Base-by-base conservation (phyloP, 192 early-diverging fungal species). In the Coemansia sp. region DNA sequence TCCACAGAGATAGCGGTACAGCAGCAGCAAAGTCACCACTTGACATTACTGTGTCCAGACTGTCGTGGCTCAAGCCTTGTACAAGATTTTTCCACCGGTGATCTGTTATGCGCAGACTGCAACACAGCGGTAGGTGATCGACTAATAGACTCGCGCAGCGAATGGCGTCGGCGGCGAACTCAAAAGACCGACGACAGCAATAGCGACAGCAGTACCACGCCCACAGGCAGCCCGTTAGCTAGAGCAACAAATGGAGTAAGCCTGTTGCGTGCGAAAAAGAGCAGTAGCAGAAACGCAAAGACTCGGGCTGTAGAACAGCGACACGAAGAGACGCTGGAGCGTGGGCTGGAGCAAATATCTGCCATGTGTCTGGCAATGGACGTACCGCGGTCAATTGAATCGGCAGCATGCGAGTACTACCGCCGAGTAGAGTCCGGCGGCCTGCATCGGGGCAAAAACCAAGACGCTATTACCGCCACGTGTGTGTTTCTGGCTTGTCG, bases 401-500 rank as follows among this genome's bases (percentile, higher is more conserved):
- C 93, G 67, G 85, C 90, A 6, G 94, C 97, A 3, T 95, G 95
- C 66, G 91, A 93, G 68, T 71, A 95, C n/a, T 99, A 89, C 71
- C 92, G 90, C 72, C 85, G 85, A 40, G 93, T 91, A 3, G 94
- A 95, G 67, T 89, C 93, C 42, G 89, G 93, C 34, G 93, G 93
- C 62, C 57, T 92, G 35, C 74, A 95, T 24, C 87, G 89, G 13
- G 93, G 94, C 37, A 96, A 95, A 77, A 87, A 85, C 16, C 87
- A 85, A 19, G 92, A 95, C 36, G 89, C 90, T 33, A 88, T 96
- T 57, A 89, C 92, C 60, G 96, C 95, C 3, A 92, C 93, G 0
- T 97, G 94, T 68, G 94, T 98, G 63, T 97, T 92, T 69, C 90
- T 98, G 64, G 96, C 93, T 4, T 98, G 97, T 72, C 84, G 92